phyloP scores from a whole-genome alignment of 169 alveolate species.

The Sarcocystis neurona region DNA sequence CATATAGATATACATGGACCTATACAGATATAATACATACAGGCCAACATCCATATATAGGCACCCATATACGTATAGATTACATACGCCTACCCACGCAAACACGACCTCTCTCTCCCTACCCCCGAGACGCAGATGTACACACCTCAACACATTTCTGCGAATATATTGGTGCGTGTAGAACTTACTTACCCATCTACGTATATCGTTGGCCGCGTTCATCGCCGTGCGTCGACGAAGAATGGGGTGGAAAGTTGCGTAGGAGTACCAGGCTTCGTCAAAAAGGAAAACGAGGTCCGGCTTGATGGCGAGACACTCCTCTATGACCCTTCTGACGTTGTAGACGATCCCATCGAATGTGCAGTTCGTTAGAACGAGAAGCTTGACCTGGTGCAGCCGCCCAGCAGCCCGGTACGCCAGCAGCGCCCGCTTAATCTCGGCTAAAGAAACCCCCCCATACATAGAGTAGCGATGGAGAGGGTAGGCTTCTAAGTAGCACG shows the following conservation, averaged over 20 bases:
- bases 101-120: no score
- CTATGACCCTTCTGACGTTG: conserved; percentile 72
- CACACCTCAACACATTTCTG: no score
- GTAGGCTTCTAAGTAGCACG: conserved; percentile 75
- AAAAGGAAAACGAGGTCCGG: conserved; percentile 71
- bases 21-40: no score
- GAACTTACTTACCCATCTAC: conserved; percentile 47
- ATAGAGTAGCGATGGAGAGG: conserved; percentile 72
- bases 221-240: conserved; percentile 72
- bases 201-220: conserved; percentile 71
- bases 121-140: no score
- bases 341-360: conserved; percentile 76
- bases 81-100: no score
- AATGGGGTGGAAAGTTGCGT: conserved; percentile 75
- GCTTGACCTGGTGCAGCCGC: conserved; percentile 60
- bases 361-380: conserved; percentile 71
- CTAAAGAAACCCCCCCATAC: conserved; percentile 75
- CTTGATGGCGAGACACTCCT: conserved; percentile 72
- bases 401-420: conserved; percentile 68
- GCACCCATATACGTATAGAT: no score
- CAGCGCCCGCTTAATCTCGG: conserved; percentile 66
- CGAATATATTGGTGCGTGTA: no score
- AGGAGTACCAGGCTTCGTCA: conserved; percentile 78
- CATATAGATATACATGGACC: no score
- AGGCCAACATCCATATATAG: no score